Base-by-base conservation (phyloP, 345 rosid species). In the Aquilaria yunnanensis region DNA sequence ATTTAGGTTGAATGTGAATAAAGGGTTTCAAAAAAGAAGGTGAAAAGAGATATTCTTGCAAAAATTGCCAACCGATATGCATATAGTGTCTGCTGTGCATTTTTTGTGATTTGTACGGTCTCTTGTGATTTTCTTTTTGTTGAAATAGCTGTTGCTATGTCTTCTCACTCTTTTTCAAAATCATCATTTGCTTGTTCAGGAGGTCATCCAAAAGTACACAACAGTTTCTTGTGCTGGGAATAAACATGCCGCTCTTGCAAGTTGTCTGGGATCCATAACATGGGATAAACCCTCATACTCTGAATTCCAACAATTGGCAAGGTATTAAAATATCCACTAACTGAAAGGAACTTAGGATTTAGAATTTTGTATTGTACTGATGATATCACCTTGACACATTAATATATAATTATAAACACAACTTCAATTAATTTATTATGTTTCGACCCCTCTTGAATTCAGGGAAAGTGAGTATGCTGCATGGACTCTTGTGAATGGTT, bases 381-480 rank as follows among this genome's bases (percentile, higher is more conserved):
- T 5, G 43, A 5, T 37, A 9, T 37, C 43, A 37, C 43, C 43
- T 9, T 37, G 5, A 5, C 43, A 5, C 43, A 37, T 37, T 37
- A 37, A 37, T 37, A 37, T 37, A 37, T 3, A 5, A 37, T 37
- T 37, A 32, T 32, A 9, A 1, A 53, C 3, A 53, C 13, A 2
- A n/a, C 30, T 63, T 37, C 50, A 46, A 10, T 46, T 47, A 9
- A 5, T 41, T 54, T 51, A 11, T 11, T 64, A 5, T 23, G 23
- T 23, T 23, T 30, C 31, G 9, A 54, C 8, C 7, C n/a, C 53
- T 64, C 53, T 14, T 32, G 45, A 51, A 31, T 64, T 10, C 62
- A 92, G 96, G 75, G 96, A 89, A 82, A 92, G 90, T 62, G 98
- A 92, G 73, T 87, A 78, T 81, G 97, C 85, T 69, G 98, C 97